Evolutionary conservation across 768 basidiomycete species (phyloP).

Genomic region (Sporobolomyces pararoseus): DNA sequence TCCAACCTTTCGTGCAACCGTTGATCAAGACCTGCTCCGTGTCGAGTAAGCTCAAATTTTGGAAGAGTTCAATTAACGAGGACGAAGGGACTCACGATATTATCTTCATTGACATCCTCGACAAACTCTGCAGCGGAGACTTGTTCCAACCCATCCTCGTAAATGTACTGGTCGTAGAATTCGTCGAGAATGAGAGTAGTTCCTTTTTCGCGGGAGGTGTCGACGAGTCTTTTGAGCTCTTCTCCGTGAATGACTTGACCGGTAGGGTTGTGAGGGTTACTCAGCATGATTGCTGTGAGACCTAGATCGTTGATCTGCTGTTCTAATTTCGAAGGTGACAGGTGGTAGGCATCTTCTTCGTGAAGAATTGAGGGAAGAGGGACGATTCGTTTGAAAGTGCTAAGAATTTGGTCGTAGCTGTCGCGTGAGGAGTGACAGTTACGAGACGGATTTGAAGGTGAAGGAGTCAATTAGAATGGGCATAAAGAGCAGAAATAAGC

Average conservation of each 20-base stretch:
- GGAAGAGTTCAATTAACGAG: no score
- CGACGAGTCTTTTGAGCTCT: conserved; percentile 74
- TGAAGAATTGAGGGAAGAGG: conserved; percentile 41
- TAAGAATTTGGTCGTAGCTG: conserved; percentile 43
- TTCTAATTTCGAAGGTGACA: conserved; percentile 66
- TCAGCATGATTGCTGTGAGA: conserved; percentile 53
- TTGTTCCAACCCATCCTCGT: conserved; percentile 26
- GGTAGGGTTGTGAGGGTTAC: conserved; percentile 61
- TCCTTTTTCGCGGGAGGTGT: conserved; percentile 61
- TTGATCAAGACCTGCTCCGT: conserved; percentile 67
- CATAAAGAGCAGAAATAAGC: no score
- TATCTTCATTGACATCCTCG: conserved; percentile 69
- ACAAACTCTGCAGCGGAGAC: conserved; percentile 78
- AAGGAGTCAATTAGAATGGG: no score
- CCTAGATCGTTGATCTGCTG: conserved; percentile 33
- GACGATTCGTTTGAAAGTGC: conserved; percentile 39
- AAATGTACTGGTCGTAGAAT: conserved; percentile 40
- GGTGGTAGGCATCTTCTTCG: conserved; percentile 33
- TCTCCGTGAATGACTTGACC: conserved; percentile 57
- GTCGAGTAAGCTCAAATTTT: no score
- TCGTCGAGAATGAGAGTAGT: conserved; percentile 61
- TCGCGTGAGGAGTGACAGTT: background rate
- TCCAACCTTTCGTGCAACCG: conserved; percentile 94
- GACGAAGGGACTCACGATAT: conserved; percentile 10
- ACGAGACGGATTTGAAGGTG: background rate